Evolutionary conservation across 768 basidiomycete genomes (phyloP).

Genomic region (Boletus reticuloceps): DNA sequence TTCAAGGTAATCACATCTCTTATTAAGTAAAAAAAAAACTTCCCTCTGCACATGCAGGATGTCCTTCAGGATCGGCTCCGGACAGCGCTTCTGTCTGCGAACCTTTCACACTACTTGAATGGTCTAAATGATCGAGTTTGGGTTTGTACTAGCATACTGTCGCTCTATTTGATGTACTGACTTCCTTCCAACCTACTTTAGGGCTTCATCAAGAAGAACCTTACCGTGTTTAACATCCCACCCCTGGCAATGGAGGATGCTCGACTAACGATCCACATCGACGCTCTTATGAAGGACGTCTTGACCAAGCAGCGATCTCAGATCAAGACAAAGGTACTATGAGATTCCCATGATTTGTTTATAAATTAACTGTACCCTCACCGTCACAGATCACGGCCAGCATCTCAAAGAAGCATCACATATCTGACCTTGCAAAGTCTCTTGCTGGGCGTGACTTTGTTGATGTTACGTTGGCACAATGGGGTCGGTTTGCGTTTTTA

Average conservation of each 20-base stretch:
- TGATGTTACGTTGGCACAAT: not conserved
- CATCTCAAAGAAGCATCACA: not conserved
- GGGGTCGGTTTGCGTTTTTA: not conserved
- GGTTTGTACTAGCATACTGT: not conserved
- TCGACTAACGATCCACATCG: not conserved
- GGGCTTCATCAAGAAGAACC: not conserved
- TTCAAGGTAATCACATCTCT: not conserved
- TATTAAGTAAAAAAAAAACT: not conserved
- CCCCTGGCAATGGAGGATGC: not conserved
- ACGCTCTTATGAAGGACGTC: not conserved
- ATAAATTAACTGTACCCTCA: not conserved
- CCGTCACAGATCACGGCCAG: not conserved
- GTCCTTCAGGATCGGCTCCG: not conserved
- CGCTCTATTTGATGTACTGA: not conserved
- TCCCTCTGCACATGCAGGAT: not conserved
- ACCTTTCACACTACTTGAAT: not conserved
- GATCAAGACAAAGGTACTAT: not conserved
- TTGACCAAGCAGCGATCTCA: not conserved
- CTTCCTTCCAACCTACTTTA: not conserved
- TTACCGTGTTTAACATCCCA: not conserved
- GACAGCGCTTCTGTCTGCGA: not conserved
- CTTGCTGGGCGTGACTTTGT: not conserved
- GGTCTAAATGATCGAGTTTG: not conserved
- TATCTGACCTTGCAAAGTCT: not conserved
- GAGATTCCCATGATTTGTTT: not conserved